Base-by-base conservation (phyloP, 768 basidiomycete species). In the Baorangia bicolor region DNA sequence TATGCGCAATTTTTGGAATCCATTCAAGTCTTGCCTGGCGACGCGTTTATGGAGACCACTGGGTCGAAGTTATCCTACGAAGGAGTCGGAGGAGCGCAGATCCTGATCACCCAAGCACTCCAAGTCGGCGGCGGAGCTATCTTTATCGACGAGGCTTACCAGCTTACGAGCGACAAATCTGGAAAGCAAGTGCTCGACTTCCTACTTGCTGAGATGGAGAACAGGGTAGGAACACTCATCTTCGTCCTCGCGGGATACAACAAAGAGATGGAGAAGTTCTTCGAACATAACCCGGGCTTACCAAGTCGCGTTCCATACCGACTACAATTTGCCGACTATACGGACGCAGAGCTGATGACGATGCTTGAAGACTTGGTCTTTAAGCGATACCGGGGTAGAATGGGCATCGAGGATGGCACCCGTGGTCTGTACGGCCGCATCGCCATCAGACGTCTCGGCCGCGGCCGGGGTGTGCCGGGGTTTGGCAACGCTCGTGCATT, bases 121-220 rank as follows among this genome's bases (percentile, higher is more conserved):
- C 74, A 69, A 2, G 77, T 72, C 3, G 87, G 86, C 0, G 87
- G 87, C 45, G 88, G 87, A 0, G 74, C 79, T 1, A 77, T 89
- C 35, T 88, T 89, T 64, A 73, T 88, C 28, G 87, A 89, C 60
- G 87, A 89, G 62, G 85, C 87, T 1, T 89, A 89, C 56, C 87
- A 87, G 53, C 77, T 89, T 2, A 78, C 80, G 0, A 75, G 68
- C 44, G 71, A 79, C 59, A 63, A 62, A 14, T 70, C 75, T 37
- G 87, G 87, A 14, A 60, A 70, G 12, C 79, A 84, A 56, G 85
- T 88, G 4, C 76, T 89, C 5, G 86, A 89, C 57, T 88, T 82
- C 62, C 75, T 89, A 0, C 76, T 89, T 1, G 85, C 87, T 0
- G 87, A 89, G 66, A 88, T 89, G 84, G 86, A 88, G 62, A 88